Evolutionary conservation across 306 rosid species (phyloP).

Genomic region (Dryas alaskensis): DNA sequence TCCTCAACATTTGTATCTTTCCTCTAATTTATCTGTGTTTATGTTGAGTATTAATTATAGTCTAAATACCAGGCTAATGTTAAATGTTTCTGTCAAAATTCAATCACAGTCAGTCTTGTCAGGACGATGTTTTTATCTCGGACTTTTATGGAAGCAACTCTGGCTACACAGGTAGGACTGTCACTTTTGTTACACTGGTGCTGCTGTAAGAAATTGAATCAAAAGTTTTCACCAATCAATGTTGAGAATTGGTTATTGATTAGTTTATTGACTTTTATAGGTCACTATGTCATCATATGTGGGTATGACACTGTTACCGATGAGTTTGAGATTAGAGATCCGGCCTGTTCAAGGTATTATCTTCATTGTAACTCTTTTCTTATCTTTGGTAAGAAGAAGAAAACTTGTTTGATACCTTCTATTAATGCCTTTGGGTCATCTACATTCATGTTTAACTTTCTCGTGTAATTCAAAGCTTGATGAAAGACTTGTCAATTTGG

Average conservation of each 20-base stretch:
- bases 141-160: conserved; percentile 48
- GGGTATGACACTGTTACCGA: conserved; percentile 82
- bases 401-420: background rate
- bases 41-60: background rate
- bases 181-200: conserved; percentile 16
- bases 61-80: conserved; percentile 21
- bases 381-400: background rate
- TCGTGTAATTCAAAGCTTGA: background rate
- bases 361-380: background rate
- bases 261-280: conserved; percentile 38
- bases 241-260: conserved; percentile 13
- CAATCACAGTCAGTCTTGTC: conserved; percentile 52
- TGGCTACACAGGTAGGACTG: conserved; percentile 69
- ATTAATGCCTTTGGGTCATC: background rate
- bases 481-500: background rate
- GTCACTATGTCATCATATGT: conserved; percentile 88
- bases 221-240: background rate
- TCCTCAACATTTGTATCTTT: background rate
- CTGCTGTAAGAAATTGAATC: background rate
- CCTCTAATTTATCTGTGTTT: background rate
- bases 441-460: background rate
- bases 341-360: conserved; percentile 71
- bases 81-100: conserved; percentile 38
- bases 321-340: conserved; percentile 99
- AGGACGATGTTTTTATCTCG: conserved; percentile 48